phyloP scores from a whole-genome alignment of 306 rosid genomes.

The Herpetospermum pedunculosum region DNA sequence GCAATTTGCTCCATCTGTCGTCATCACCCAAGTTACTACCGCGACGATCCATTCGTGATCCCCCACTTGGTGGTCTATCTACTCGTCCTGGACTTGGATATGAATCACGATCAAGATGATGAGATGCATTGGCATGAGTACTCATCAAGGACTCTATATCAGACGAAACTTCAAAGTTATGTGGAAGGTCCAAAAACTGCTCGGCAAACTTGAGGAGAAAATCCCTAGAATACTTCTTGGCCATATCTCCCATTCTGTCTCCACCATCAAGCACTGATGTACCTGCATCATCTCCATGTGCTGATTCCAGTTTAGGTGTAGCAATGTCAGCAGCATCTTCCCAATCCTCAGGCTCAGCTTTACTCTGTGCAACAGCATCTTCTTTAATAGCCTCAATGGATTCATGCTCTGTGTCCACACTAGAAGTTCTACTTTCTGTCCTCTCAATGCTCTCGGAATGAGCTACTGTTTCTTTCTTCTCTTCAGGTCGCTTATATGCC shows the following conservation, averaged over 20 bases:
- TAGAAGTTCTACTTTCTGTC: slow-evolving; percentile 27
- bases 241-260: slow-evolving; percentile 34
- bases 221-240: slow-evolving; percentile 73
- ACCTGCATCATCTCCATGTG: slow-evolving; percentile 18
- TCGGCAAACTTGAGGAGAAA: slow-evolving; percentile 62
- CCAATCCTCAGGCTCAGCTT: slow-evolving; percentile 87
- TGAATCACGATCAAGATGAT: slow-evolving; percentile 45
- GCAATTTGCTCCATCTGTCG: slow-evolving; percentile 54
- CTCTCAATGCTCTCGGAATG: slow-evolving; percentile 37
- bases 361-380: slow-evolving; percentile 25
- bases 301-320: slow-evolving; percentile 48
- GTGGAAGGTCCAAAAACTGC: slow-evolving; percentile 54
- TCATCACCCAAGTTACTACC: slow-evolving; percentile 52
- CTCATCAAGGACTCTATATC: slow-evolving; percentile 37
- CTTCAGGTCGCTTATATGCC: slow-evolving; percentile 92
- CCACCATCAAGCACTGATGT: slow-evolving; percentile 8
- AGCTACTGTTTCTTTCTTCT: slow-evolving; percentile 46
- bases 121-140: slow-evolving; percentile 22
- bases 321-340: slow-evolving; percentile 92
- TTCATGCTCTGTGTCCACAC: slow-evolving; percentile 28
- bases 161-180: slow-evolving; percentile 37
- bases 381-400: slow-evolving; percentile 23
- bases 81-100: slow-evolving; percentile 63
- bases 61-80: slow-evolving; percentile 43
- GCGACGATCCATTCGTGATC: slow-evolving; percentile 63